These are phyloP conservation scores for Penicillium verrucosum DNA, from an alignment of 2,329 filamentous ascomycete species.

Conservation along the genomic window DNA sequence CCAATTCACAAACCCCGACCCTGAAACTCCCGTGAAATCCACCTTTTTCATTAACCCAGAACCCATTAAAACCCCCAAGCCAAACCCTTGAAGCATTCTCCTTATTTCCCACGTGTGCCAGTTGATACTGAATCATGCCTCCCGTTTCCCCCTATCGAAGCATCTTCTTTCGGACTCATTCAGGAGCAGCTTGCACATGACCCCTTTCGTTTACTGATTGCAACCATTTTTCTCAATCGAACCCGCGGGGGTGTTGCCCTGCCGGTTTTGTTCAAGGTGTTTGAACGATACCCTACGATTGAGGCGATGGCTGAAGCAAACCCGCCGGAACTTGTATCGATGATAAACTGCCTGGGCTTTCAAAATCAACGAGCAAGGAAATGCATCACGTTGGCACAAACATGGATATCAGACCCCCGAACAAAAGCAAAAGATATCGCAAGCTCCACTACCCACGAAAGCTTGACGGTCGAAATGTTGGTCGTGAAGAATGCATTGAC, in stretches of 20 bases:
- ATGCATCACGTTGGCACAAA: constrained; percentile 67
- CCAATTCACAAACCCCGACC: not conserved
- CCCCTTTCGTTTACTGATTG: constrained; percentile 77
- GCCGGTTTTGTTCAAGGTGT: constrained; percentile 69
- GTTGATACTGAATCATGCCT: constrained; percentile 44
- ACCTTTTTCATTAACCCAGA: not conserved
- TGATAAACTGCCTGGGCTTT: constrained; percentile 70
- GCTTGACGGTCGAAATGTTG: constrained; percentile 50
- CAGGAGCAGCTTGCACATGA: constrained; percentile 74
- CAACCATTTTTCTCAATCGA: constrained; percentile 79
- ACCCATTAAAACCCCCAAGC: constrained; percentile 9
- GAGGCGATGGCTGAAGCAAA: constrained; percentile 58
- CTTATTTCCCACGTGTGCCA: constrained; percentile 40
- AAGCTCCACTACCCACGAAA: constrained; percentile 55
- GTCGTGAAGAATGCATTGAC: constrained; percentile 47
- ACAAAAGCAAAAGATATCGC: constrained; percentile 55
- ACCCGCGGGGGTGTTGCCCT: constrained; percentile 72
- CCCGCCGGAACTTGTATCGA: constrained; percentile 54
- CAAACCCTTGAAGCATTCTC: constrained; percentile 35
- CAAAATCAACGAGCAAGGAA: constrained; percentile 64
- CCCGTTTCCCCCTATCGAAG: constrained; percentile 64
- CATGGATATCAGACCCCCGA: constrained; percentile 64
- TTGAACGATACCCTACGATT: constrained; percentile 65
- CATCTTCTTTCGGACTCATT: constrained; percentile 69
- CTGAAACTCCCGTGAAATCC: constrained; percentile 6